Base-by-base conservation (phyloP, 306 rosid genomes). In the Lathyrus sativus region DNA sequence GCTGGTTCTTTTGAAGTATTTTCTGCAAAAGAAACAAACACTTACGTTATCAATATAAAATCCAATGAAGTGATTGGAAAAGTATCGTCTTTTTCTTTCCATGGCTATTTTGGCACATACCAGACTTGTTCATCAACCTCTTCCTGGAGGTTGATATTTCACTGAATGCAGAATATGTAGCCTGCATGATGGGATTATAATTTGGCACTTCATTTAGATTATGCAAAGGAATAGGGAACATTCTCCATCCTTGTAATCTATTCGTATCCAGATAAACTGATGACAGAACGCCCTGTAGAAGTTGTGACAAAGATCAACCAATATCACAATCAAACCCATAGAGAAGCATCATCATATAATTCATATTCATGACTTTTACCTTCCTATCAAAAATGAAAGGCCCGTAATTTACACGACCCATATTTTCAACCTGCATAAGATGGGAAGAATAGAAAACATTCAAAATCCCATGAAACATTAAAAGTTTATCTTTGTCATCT, bases 361-460 rank as follows among this genome's bases (percentile, higher is more conserved):
- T 45, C 51, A 45, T 65, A 58, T 70, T 57, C 62, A 24, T 58
- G 43, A 18, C 28, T 44, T 76, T 87, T 86, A 93, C 98, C 98
- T 93, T 93, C 72, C 57, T 65, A 72, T 93, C 96, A 74, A 86
- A 79, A 24, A 93, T 83, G 85, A 80, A 88, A 46, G 80, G 77
- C 62, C 98, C 97, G 10, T 90, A 90, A 76, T 93, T 93, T 71
- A 93, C 51, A 28, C 84, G 98, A 66, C 98, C 96, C 95, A 86
- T 83, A 76, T 93, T 90, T 80, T 93, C 98, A 64, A 93, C 96
- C 98, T 93, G 67, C 70, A 69, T 72, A 57, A 48, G 38, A 43
- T 46, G 53, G 62, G 46, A 44, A 62, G 48, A 63, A 24, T 3
- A 63, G 54, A 68, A 77, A 67, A 35, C 33, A 65, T 51, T 63